Base-by-base conservation (phyloP, 495 filamentous ascomycete species). In the Penicillium coffeae region DNA sequence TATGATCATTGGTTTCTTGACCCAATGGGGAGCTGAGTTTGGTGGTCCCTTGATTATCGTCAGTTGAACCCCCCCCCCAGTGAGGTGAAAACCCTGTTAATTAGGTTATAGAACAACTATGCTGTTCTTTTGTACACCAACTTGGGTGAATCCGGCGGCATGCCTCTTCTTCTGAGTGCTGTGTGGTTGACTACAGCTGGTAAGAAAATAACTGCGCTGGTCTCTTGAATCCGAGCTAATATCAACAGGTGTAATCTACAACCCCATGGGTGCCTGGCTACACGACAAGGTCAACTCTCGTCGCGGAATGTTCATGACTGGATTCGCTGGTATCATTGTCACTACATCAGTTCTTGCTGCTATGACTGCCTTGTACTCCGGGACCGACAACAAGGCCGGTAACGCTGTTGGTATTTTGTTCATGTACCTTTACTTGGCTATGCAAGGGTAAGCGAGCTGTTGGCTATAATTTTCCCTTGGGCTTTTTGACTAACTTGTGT, bases 121-220 rank as follows among this genome's bases (percentile, higher is more conserved):
- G 68, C 65, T 1, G 73, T 79, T 16, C 45, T 79, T 10, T 51
- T 79, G n/a, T 79, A 76, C 55, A 64, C 55, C 3, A 68, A 63
- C 18, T 63, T 79, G 7, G 76, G 76, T 21, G 60, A 74, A 52
- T 64, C 55, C 5, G 68, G 66, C 22, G 59, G 53, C 19, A 71
- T 70, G 60, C 76, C 76, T 14, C 50, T 79, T n/a, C 62, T 79
- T 3, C 57, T 79, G n/a, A 66, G 62, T 48, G 69, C 72, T 13
- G 46, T 75, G 10, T 78, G 73, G 72, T 56, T 75, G 33, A 73
- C 73, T 15, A 66, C 68, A 14, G 68, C 74, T 34, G 68, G 65
- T 67, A 50, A 52, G 59, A 12, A 10, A 0, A 14, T 20, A 21
- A 3, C 2, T 14, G 12, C 18, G 33, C 9, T 14, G 0, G 25